A percentile compares a stretch with the other conserved stretches of the same genome.
Conservation (phyloP, 2,329 filamentous ascomycete genomes). For the Westerdykella aurantiaca region DNA sequence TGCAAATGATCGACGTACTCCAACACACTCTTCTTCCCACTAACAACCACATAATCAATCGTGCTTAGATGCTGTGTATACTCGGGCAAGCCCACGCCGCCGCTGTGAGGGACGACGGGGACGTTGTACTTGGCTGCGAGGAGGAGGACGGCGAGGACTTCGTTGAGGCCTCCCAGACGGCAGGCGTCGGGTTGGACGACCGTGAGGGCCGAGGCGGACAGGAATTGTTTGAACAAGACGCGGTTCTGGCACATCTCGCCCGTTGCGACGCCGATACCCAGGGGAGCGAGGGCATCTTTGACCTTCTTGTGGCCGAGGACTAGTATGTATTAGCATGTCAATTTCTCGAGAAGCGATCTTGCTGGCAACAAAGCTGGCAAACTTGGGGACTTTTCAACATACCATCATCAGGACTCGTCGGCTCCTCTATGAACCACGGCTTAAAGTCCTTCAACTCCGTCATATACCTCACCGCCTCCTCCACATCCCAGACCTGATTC, state of each 20-base stretch:
- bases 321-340: conserved; percentile 7
- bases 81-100: conserved; percentile 84
- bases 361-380: no score
- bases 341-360: not conserved
- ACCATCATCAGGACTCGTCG: conserved; percentile 76
- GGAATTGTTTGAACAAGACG: conserved; percentile 87
- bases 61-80: conserved; percentile 91
- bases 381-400: conserved; percentile 4
- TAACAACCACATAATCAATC: conserved; percentile 86
- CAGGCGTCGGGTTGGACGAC: conserved; percentile 88
- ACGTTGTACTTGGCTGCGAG: conserved; percentile 75
- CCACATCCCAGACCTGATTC: conserved; percentile 88
- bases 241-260: conserved; percentile 96
- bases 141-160: conserved; percentile 82
- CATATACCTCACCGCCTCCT: conserved; percentile 86
- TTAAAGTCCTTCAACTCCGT: conserved; percentile 73
- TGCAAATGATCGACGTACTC: conserved; percentile 93
- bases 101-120: conserved; percentile 82
- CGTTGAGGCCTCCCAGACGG: conserved; percentile 83
- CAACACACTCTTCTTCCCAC: conserved; percentile 71
- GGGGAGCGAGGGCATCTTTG: conserved; percentile 68
- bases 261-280: conserved; percentile 77
- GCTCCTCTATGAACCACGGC: conserved; percentile 94
- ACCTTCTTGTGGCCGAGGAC: conserved; percentile 83
- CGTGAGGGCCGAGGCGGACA: conserved; percentile 73